Evolutionary conservation across 176 grass and related monocot species (phyloP).

Genomic region (Zea mays): Zm-B73-REFERENCE-NAM-5.0 NC_050098.1:68383001-68383500

Average conservation of each 20-base stretch:
- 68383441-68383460: neutral
- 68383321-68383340: neutral
- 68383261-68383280: neutral
- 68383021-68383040: neutral
- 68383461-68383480: conserved; percentile 13
- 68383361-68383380: neutral
- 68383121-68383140: conserved; percentile 93
- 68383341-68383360: neutral
- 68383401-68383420: neutral
- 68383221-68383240: neutral
- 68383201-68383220: neutral
- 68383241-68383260: neutral
- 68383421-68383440: neutral
- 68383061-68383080: neutral
- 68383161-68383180: neutral
- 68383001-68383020: neutral
- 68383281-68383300: neutral
- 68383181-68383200: neutral
- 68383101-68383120: conserved; percentile 82
- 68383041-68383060: neutral
- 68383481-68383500: neutral
- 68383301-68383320: neutral
- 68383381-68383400: neutral
- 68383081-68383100: conserved; percentile 51
- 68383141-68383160: conserved; percentile 70